Evolutionary conservation across 306 rosid species (phyloP), one percentile per base, ranked within the genome.

Genomic region (Astragalus membranaceus): DNA sequence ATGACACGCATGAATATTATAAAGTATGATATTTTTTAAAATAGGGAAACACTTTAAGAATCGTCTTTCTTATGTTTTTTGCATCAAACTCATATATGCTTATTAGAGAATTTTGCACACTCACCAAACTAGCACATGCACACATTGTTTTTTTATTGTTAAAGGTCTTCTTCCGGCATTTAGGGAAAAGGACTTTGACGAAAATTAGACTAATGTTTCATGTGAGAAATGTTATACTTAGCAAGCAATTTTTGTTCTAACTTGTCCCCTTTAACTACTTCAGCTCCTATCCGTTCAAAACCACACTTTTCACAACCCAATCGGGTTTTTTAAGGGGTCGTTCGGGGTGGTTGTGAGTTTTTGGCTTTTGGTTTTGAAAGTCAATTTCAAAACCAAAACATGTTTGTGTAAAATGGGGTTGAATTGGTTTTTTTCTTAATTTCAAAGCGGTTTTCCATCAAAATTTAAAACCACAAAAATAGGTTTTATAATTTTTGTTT

Each of bases 121-220:
- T 80, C 81, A 82, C 70, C 82, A 83, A 86, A 87, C 51, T 76
- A 69, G 69, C 76, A 73, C 77, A 59, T 53, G 71, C 76, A 73
- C 77, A 59, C 57, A 47, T 60, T 55, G 48, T 82, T 20, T 80
- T 60, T 8, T 69, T 17, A 42, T 67, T 16, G 79, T 77, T 76
- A 16, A 80, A 83, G 87, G 86, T 73, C 81, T 20, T 73, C 81
- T 20, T 78, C 95, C 98, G 86, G 96, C 89, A 83, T 88, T 88
- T 69, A 72, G 86, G 98, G 92, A 58, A 83, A 86, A 85, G 70
- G 88, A 84, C 93, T 86, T 89, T 86, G 96, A 87, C 88, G 81
- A 42, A 59, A 73, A 62, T 55, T 10, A 72, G 71, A 78, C 36
- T 15, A 57, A 70, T 71, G 76, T 73, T 69, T 71, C 55, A 56